Percentiles rank a stretch among this genome's conserved stretches.
phyloP scores from a whole-genome alignment of 1,284 basidiomycete species.

The Heterobasidion parviporum region DNA sequence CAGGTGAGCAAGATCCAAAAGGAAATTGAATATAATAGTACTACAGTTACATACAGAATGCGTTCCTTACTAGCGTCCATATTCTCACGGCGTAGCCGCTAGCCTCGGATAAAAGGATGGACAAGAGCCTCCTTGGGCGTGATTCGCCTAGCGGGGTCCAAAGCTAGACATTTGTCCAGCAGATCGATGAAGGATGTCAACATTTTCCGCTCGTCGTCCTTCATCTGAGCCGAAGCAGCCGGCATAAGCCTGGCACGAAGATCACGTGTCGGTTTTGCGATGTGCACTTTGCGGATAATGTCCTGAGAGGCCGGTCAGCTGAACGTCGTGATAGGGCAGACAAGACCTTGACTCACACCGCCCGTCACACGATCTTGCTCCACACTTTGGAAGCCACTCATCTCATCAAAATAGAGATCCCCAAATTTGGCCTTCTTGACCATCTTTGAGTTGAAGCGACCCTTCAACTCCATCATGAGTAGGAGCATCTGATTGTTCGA shows the following conservation, averaged over 20 bases:
- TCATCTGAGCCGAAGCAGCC: constrained; percentile 65
- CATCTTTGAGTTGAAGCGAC: constrained; percentile 89
- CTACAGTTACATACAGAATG: not conserved
- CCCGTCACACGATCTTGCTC: constrained; percentile 82
- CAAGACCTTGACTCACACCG: constrained; percentile 43
- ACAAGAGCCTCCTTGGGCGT: constrained; percentile 82
- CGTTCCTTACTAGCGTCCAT: not conserved
- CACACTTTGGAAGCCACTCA: constrained; percentile 72
- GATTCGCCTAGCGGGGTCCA: constrained; percentile 87
- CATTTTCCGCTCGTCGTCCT: constrained; percentile 83
- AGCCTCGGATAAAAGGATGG: constrained; percentile 80
- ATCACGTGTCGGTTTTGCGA: constrained; percentile 81
- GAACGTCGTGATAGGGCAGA: constrained; percentile 7
- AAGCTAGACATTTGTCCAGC: constrained; percentile 82
- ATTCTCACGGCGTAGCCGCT: not conserved
- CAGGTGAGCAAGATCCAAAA: not conserved
- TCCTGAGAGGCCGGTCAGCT: constrained; percentile 44
- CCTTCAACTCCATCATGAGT: constrained; percentile 95
- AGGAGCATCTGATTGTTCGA: constrained; percentile 98
- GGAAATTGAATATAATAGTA: not conserved
- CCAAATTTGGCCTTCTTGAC: constrained; percentile 93
- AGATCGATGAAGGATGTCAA: constrained; percentile 85
- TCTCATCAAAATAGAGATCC: constrained; percentile 90
- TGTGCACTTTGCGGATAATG: constrained; percentile 71
- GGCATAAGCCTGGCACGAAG: constrained; percentile 81